phyloP scores from a whole-genome alignment of 768 basidiomycete genomes.

The Lenzites betulinus region DNA sequence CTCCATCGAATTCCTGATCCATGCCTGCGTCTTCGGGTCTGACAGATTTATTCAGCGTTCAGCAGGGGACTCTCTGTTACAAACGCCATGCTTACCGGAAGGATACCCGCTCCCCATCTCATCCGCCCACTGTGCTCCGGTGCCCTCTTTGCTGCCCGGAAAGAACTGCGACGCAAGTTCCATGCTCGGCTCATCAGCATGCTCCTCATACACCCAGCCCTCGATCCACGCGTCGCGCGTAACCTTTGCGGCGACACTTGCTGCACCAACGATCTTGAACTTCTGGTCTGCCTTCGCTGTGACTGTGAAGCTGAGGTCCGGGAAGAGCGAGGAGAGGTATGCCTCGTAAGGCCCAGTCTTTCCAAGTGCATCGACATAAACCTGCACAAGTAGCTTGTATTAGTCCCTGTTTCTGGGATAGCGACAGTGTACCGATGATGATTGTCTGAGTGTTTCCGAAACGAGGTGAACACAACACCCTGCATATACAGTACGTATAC shows the following conservation, averaged over 20 bases:
- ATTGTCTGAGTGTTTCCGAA: too few relatives aligned
- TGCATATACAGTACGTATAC: too few relatives aligned
- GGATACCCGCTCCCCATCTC: conserved; percentile 88
- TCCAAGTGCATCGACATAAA: conserved; percentile 95
- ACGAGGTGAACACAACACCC: too few relatives aligned
- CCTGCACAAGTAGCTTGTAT: conserved; percentile 42
- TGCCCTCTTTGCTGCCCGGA: conserved; percentile 1
- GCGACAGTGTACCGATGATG: too few relatives aligned
- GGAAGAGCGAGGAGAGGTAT: conserved; percentile 80
- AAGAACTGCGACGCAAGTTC: conserved; percentile 30
- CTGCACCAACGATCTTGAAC: conserved; percentile 96
- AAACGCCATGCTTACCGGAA: conserved; percentile 62
- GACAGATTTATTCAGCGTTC: neutral
- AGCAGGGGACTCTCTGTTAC: too few relatives aligned
- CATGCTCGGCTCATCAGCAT: neutral
- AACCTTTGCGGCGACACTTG: conserved; percentile 97
- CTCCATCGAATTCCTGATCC: conserved; percentile 75
- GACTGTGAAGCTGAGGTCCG: conserved; percentile 85
- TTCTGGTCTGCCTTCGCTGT: conserved; percentile 92
- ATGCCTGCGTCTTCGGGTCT: conserved; percentile 93
- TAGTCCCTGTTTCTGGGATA: too few relatives aligned
- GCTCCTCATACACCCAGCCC: conserved; percentile 79
- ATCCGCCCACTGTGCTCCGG: conserved; percentile 31
- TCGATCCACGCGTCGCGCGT: conserved; percentile 91
- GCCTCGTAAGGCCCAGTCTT: conserved; percentile 82